Conservation (phyloP, 1,284 basidiomycete species). For the Vanrija sp. region DNA sequence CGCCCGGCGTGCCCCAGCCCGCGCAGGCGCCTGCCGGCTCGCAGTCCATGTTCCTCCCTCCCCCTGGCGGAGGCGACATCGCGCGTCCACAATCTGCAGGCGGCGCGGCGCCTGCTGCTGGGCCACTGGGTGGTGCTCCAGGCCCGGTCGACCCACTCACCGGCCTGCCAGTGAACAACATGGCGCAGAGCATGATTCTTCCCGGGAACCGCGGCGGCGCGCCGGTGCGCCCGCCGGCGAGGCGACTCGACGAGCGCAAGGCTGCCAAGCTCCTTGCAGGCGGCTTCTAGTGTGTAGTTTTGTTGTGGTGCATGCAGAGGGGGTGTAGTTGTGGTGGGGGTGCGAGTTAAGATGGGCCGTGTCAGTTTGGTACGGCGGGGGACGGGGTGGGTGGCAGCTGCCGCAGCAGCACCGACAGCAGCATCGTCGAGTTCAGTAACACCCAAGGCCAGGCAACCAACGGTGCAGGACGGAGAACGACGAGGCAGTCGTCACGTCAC, state of each 20-base stretch:
- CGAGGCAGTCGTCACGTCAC: too few species aligned
- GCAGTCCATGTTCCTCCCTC: slow-evolving; percentile 44
- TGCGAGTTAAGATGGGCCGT: too few species aligned
- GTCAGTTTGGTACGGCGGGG: too few species aligned
- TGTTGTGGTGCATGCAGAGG: not conserved
- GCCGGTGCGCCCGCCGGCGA: slow-evolving; percentile 20
- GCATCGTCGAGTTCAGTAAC: too few species aligned
- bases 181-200: slow-evolving; percentile 44
- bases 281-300: slow-evolving; percentile 29
- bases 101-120: slow-evolving; percentile 5
- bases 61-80: slow-evolving; percentile 1
- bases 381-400: too few species aligned
- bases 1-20: not conserved
- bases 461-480: too few species aligned
- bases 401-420: too few species aligned
- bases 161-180: slow-evolving; percentile 6
- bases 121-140: not conserved
- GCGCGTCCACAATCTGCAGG: slow-evolving; percentile 18
- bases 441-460: too few species aligned
- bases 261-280: slow-evolving; percentile 46
- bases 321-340: too few species aligned
- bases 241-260: slow-evolving; percentile 41
- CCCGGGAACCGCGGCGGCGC: slow-evolving; percentile 22
- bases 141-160: slow-evolving; percentile 8
- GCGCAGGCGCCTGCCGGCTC: slow-evolving; percentile 12